Evolutionary conservation across 441 rosid genomes (phyloP).

Genomic region (Syzygium syzygioides): DNA sequence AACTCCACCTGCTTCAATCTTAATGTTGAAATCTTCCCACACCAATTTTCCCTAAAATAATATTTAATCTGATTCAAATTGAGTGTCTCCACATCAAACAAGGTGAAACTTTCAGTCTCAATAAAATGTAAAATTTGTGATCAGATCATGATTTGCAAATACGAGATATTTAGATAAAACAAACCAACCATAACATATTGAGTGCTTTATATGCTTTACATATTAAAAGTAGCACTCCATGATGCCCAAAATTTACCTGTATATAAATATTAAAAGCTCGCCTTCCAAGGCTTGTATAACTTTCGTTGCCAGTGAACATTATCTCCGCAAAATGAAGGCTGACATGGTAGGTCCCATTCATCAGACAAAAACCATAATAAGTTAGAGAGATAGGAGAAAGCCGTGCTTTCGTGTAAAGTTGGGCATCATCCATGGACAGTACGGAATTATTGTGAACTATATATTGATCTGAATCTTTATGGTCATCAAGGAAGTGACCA

Average conservation of each 20-base stretch:
- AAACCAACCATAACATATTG: neutral
- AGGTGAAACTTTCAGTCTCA: neutral
- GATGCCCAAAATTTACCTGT: neutral
- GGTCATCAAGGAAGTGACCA: neutral
- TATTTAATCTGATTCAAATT: too few relatives aligned
- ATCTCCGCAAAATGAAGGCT: neutral
- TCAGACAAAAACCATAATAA: neutral
- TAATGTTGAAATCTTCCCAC: too few relatives aligned
- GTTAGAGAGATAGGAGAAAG: neutral
- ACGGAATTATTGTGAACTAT: neutral
- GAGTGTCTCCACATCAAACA: too few relatives aligned
- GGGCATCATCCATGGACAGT: neutral
- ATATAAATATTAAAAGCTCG: neutral
- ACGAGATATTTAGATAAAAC: neutral
- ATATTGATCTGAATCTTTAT: neutral
- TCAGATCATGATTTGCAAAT: neutral
- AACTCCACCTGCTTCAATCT: neutral
- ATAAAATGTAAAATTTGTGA: neutral
- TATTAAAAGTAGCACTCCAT: neutral
- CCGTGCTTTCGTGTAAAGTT: neutral
- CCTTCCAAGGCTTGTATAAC: neutral
- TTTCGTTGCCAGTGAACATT: neutral
- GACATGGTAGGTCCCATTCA: neutral
- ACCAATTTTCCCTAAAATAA: too few relatives aligned
- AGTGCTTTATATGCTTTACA: neutral